phyloP scores from a whole-genome alignment of 148 eudicot species.

The Heliosperma pusillum region DNA sequence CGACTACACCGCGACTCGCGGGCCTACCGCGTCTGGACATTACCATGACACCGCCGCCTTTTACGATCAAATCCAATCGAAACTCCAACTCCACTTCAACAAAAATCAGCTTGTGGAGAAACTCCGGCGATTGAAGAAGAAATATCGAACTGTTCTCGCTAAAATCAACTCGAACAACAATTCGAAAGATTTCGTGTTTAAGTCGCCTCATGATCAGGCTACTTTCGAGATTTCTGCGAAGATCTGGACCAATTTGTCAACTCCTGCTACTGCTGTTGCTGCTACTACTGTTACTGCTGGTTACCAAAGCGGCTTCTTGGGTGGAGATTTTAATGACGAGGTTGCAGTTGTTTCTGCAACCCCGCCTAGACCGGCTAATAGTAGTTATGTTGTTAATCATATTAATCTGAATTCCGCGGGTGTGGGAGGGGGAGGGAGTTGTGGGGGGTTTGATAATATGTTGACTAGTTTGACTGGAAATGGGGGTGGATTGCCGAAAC shows the following conservation, averaged over 20 bases:
- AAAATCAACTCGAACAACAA: conserved; percentile 49
- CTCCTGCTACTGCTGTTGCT: neutral
- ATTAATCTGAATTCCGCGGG: conserved; percentile 38
- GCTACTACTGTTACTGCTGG: neutral
- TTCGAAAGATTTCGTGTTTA: conserved; percentile 60
- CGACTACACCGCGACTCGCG: conserved; percentile 51
- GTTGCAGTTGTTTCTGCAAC: neutral
- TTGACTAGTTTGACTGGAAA: conserved; percentile 21
- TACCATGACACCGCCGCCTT: conserved; percentile 84
- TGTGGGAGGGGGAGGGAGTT: neutral
- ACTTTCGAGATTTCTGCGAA: conserved; percentile 77
- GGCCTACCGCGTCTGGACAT: conserved; percentile 48
- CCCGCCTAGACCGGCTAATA: conserved; percentile 22
- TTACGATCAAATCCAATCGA: conserved; percentile 85
- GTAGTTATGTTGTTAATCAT: conserved; percentile 25
- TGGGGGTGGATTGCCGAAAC: conserved; percentile 16
- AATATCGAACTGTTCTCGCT: conserved; percentile 59
- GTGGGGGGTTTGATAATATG: conserved; percentile 32
- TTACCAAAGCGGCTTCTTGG: too few relatives aligned
- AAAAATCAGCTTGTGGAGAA: conserved; percentile 93
- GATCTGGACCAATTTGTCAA: conserved; percentile 58
- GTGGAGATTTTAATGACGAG: too few relatives aligned
- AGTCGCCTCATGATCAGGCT: conserved; percentile 80
- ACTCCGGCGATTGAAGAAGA: conserved; percentile 80
- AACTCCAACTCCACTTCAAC: conserved; percentile 78